These are phyloP conservation scores for Stellera chamaejasme DNA, from an alignment of 345 rosid genomes.

Conservation along the genomic window DNA sequence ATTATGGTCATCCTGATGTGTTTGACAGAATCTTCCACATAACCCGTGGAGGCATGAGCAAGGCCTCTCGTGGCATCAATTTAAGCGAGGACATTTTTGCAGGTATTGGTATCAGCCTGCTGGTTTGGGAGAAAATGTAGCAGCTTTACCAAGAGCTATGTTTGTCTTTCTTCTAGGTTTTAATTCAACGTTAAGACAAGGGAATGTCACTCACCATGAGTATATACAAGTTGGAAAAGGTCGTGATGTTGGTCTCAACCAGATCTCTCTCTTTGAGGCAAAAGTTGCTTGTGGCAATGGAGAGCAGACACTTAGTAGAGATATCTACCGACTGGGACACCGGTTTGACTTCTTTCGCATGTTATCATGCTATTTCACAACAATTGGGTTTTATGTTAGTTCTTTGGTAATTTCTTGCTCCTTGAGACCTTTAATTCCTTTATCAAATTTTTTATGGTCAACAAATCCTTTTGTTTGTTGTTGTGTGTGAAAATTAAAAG, in stretches of 20 bases:
- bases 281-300: slow-evolving; percentile 99
- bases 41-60: slow-evolving; percentile 96
- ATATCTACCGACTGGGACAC: slow-evolving; percentile 89
- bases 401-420: slow-evolving; percentile 57
- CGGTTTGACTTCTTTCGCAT: slow-evolving; percentile 97
- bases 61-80: slow-evolving; percentile 91
- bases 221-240: slow-evolving; percentile 99
- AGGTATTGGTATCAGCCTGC: slow-evolving; percentile 35
- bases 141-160: background rate
- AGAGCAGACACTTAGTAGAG: slow-evolving; percentile 90
- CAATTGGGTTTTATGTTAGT: slow-evolving; percentile 82
- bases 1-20: slow-evolving; percentile 96
- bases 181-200: slow-evolving; percentile 86
- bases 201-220: slow-evolving; percentile 97
- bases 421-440: slow-evolving; percentile 2
- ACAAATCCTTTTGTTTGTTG: background rate
- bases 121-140: no score
- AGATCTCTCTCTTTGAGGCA: slow-evolving; percentile 95
- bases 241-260: slow-evolving; percentile 96
- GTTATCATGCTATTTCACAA: slow-evolving; percentile 86
- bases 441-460: background rate
- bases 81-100: slow-evolving; percentile 99
- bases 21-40: slow-evolving; percentile 93
- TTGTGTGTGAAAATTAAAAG: slow-evolving; percentile 8
- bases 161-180: slow-evolving; percentile 41